phyloP scores from a whole-genome alignment of 495 filamentous ascomycete species.

The Aspergillus sclerotiicarbonarius region DNA sequence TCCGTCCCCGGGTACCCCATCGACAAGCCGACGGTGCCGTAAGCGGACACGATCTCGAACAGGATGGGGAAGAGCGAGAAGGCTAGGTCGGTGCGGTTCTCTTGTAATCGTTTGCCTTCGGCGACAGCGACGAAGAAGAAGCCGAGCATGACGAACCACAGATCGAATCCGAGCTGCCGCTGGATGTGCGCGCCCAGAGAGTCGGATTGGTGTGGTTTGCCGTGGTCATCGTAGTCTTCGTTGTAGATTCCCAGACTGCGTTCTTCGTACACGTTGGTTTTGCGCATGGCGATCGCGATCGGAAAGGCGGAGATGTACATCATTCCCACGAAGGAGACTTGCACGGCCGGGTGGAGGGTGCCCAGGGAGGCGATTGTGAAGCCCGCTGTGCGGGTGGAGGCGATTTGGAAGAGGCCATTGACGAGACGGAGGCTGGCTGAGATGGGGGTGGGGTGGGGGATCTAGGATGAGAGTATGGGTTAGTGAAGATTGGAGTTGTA shows the following conservation, averaged over 20 bases:
- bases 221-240: slow-evolving; percentile 30
- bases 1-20: slow-evolving; percentile 69
- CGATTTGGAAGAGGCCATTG: slow-evolving; percentile 79
- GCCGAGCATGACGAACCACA: slow-evolving; percentile 86
- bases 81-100: slow-evolving; percentile 24
- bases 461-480: neutral
- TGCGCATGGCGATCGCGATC: slow-evolving; percentile 80
- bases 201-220: slow-evolving; percentile 45
- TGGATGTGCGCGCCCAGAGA: slow-evolving; percentile 65
- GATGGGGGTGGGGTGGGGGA: slow-evolving; percentile 50
- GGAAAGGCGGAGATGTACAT: slow-evolving; percentile 96
- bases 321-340: slow-evolving; percentile 89
- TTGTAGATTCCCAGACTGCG: slow-evolving; percentile 76
- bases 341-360: slow-evolving; percentile 74
- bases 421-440: slow-evolving; percentile 64
- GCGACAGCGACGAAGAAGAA: slow-evolving; percentile 77
- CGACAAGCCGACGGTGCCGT: slow-evolving; percentile 85
- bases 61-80: slow-evolving; percentile 66
- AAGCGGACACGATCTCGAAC: slow-evolving; percentile 83
- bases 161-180: slow-evolving; percentile 80
- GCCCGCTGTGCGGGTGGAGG: slow-evolving; percentile 77
- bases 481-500: slow-evolving; percentile 1
- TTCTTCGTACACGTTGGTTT: slow-evolving; percentile 92
- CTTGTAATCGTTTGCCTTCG: slow-evolving; percentile 61
- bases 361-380: slow-evolving; percentile 72